A percentile compares a stretch with the other conserved stretches of the same genome.
Evolutionary conservation across 306 rosid genomes (phyloP).

Genomic region (Quercus suber): DNA sequence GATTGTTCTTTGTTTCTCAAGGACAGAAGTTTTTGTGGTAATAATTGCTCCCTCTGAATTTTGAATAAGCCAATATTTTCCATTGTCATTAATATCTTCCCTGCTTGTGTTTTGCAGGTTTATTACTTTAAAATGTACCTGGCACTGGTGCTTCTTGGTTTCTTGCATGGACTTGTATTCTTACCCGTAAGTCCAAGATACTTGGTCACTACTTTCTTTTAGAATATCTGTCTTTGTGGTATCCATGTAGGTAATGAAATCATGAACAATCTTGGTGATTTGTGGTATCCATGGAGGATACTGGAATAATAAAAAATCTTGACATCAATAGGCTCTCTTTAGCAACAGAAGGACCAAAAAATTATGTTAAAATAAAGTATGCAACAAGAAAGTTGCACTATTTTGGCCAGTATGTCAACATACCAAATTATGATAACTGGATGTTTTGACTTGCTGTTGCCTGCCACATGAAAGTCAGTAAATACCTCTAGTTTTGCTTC

Average conservation of each 20-base stretch:
- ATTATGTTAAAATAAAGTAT: neutral
- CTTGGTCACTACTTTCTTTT: neutral
- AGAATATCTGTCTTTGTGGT: slow-evolving; percentile 3
- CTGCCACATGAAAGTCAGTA: neutral
- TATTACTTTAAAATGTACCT: slow-evolving; percentile 96
- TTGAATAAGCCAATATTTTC: neutral
- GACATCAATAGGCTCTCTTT: neutral
- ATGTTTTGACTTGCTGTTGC: neutral
- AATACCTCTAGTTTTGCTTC: neutral
- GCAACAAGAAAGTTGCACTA: neutral
- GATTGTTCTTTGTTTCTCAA: slow-evolving; percentile 91
- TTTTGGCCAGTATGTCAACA: neutral
- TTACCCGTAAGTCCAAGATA: slow-evolving; percentile 63
- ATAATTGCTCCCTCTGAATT: slow-evolving; percentile 17
- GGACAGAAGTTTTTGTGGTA: slow-evolving; percentile 99
- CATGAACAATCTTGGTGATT: neutral
- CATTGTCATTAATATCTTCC: slow-evolving; percentile 3
- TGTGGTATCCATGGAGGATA: neutral
- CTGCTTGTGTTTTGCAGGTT: slow-evolving; percentile 52
- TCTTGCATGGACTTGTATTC: slow-evolving; percentile 93
- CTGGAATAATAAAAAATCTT: neutral
- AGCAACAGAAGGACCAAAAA: neutral
- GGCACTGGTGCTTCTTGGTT: slow-evolving; percentile 91
- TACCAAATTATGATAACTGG: neutral
- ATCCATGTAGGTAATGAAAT: neutral